phyloP scores from a whole-genome alignment of 441 rosid genomes.

The Syzygium syzygioides region DNA sequence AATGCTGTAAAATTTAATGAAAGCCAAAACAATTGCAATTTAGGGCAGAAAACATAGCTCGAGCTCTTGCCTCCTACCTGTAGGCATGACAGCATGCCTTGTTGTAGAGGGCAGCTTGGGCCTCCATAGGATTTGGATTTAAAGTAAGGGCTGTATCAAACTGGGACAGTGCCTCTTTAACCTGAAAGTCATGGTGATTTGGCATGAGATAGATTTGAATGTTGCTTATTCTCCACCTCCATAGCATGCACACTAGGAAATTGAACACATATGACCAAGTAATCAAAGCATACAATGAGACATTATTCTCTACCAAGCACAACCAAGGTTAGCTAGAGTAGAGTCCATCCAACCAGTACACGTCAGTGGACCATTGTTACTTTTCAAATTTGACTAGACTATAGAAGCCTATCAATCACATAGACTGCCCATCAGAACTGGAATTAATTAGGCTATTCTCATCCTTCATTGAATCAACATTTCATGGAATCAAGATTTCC shows the following conservation, averaged over 20 bases:
- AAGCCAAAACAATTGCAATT: neutral
- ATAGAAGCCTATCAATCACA: neutral
- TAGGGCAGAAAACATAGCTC: neutral
- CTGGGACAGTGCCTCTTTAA: conserved; percentile 76
- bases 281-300: neutral
- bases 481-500: neutral
- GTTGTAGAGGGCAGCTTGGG: conserved; percentile 91
- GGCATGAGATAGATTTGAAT: neutral
- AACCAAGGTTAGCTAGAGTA: neutral
- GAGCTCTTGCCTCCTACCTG: conserved; percentile 31
- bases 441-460: neutral
- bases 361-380: neutral
- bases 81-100: conserved; percentile 95
- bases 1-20: neutral
- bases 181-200: conserved; percentile 33
- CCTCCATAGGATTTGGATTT: conserved; percentile 64
- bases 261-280: neutral
- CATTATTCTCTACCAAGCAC: neutral
- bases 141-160: conserved; percentile 79
- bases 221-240: neutral
- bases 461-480: neutral
- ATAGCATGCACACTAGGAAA: neutral
- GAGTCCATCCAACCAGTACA: neutral
- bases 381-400: neutral
- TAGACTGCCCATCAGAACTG: neutral